Evolutionary conservation across 1,284 basidiomycete species (phyloP), one percentile per base, ranked within the genome.

Genomic region (Peniophora sp.): DNA sequence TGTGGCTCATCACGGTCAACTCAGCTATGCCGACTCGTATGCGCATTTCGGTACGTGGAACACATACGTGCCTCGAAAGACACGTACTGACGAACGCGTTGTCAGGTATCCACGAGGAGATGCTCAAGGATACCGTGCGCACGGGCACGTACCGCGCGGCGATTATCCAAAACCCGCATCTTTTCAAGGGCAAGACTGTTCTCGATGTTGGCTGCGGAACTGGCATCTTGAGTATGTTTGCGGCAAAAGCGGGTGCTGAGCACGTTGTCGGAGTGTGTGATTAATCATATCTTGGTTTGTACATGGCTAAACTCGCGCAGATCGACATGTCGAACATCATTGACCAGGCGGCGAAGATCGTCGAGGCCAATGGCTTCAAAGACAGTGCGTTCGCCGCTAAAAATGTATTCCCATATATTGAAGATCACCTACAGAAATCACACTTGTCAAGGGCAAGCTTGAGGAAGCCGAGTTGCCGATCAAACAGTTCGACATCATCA

Each of bases 251-350:
- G 25, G 97, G 97, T 43, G 97, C 97, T 47, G 87, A 89, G 64
- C 92, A 92, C 61, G 97, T 99, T 60, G 92, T 96, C 59, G 95
- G 92, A 54, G 91, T 92, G 61, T 62, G 83, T 73, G 23, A 20
- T 53, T 22, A 10, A 10, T n/a, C 34, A 36, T 36, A 36, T 23
- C 47, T 50, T 51, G 51, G 43, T 27, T 35, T 50, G 50, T 34
- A 16, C 19, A 44, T 47, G 20, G 35, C 43, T 11, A 45, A 43
- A 24, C 25, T 34, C 20, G 22, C 6, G 16, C 48, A 92, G 90
- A 96, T 99, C 68, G 97, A 99, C 73, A 99, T 99, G 97, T 97
- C 93, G 58, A 98, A 99, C 74, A 99, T 99, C 72, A 91, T 98
- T 65, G 96, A 98, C 73, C 95, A 99, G 75, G 97, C 97, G 5